Evolutionary conservation across 164 flowering plant species (phyloP), one percentile per base, ranked within the genome.

Genomic region (Tetrastigma voinierianum): DNA sequence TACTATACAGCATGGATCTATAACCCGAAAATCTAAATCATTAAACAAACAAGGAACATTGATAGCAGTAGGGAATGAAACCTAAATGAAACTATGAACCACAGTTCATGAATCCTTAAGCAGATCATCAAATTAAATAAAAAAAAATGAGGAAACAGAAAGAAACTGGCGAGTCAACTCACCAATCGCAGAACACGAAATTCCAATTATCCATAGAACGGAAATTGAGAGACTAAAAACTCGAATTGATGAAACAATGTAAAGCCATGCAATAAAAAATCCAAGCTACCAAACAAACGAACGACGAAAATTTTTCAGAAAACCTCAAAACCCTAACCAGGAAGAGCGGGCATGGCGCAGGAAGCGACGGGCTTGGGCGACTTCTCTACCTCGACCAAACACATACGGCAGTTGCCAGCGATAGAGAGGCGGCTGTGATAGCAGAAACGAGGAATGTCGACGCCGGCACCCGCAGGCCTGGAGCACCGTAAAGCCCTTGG

Each of bases 291-390:
- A 32, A 61, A 49, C 25, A 46, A 44, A 18, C 2, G 55, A 68
- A 32, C 40, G 6, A 32, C 3, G 3, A 32, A 32, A 32, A 4
- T 3, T 3, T 32, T 32, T 32, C 40, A 3, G 7, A n/a, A 7
- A 67, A 32, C 19, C 20, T 73, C 51, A n/a, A 7, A 67, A 32
- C 19, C 20, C 74, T 53, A 54, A 93, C 99, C 99, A 2, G 98
- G 99, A 46, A 96, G 93, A 16, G 99, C 97, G 3, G 99, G 99
- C 99, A 96, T 93, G 66, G 99, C 98, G 62, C 98, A 96, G 19
- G 99, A 96, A 25, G 99, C 98, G 20, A 96, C 99, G 1, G 99
- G 99, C 84, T 96, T 96, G 20, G 99, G 99, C 10, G 97, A 88
- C 72, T 96, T 96, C 87, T 96, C 97, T 19, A 96, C 97, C 76